These are phyloP conservation scores for Fusarium globosum DNA, from an alignment of 2,329 filamentous ascomycete species.

Conservation along the genomic window DNA sequence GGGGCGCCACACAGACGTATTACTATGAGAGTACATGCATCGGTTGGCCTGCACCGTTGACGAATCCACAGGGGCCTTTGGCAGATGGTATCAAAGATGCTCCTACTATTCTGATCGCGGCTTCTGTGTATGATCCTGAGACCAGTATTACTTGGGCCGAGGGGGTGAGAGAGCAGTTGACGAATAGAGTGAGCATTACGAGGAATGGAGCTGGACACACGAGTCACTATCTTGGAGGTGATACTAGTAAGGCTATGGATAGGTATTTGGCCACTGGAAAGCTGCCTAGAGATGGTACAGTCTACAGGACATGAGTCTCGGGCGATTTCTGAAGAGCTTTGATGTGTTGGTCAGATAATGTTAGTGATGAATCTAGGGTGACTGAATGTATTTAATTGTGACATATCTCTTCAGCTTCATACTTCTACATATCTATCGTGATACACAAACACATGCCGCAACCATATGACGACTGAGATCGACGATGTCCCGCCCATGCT, in stretches of 20 bases:
- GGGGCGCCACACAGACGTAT: conserved; percentile 27
- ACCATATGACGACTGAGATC: accelerated
- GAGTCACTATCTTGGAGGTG: conserved; percentile 29
- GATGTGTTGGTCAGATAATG: background rate
- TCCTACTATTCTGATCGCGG: conserved; percentile 32
- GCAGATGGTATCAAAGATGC: background rate
- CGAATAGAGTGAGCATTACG: conserved; percentile 36
- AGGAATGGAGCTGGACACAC: conserved; percentile 42
- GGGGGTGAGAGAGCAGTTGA: conserved; percentile 35
- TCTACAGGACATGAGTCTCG: conserved; percentile 24
- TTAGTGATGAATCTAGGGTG: background rate
- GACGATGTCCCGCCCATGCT: background rate
- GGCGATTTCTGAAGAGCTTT: background rate
- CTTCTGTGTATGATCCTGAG: conserved; percentile 38
- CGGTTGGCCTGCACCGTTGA: conserved; percentile 37
- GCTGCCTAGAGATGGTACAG: conserved; percentile 37
- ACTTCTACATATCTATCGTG: background rate
- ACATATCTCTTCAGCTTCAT: background rate
- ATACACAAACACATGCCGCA: background rate
- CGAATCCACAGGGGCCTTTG: conserved; percentile 26
- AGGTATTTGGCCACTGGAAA: conserved; percentile 32
- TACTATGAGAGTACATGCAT: conserved; percentile 33
- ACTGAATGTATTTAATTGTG: background rate
- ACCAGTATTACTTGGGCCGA: conserved; percentile 36
- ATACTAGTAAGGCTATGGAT: conserved; percentile 40